Conservation (phyloP, 164 flowering plant genomes). For the Kingdonia uniflora region DNA sequence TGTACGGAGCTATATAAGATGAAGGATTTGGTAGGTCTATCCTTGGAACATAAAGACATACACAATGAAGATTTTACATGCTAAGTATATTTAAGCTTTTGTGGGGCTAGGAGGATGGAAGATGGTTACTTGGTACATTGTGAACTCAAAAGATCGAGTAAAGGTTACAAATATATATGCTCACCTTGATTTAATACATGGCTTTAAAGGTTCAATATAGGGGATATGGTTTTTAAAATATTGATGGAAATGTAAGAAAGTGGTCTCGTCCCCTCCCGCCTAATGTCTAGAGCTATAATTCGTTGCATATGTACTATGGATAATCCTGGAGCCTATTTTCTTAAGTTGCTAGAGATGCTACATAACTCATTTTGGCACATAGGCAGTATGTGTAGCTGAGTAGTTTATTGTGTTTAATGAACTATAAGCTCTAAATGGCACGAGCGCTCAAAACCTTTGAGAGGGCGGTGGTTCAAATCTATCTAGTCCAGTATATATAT, state of each 20-base stretch:
- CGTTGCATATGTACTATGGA: slow-evolving; percentile 29
- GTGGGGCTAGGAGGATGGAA: slow-evolving; percentile 36
- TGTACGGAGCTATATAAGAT: slow-evolving; percentile 55
- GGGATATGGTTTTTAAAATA: slow-evolving; percentile 53
- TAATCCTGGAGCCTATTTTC: slow-evolving; percentile 30
- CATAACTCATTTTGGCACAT: no score
- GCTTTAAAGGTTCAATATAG: slow-evolving; percentile 37
- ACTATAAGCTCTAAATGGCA: no score
- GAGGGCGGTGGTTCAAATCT: no score
- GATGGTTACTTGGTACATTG: slow-evolving; percentile 45
- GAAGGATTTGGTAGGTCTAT: slow-evolving; percentile 39
- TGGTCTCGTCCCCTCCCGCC: slow-evolving; percentile 34
- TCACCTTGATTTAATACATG: slow-evolving; percentile 35
- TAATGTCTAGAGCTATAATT: slow-evolving; percentile 41
- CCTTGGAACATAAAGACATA: slow-evolving; percentile 27
- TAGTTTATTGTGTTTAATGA: no score
- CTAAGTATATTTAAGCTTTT: slow-evolving; percentile 48
- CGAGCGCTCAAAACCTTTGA: no score
- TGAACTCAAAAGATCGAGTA: slow-evolving; percentile 21
- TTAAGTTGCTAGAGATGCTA: slow-evolving; percentile 48
- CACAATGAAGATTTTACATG: slow-evolving; percentile 24
- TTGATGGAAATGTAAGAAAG: slow-evolving; percentile 67
- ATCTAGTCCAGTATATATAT: no score
- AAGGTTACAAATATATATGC: slow-evolving; percentile 13
- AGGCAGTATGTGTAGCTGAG: no score